Percentiles rank a stretch among this genome's conserved stretches.
These are phyloP conservation scores for Cyclotella choctawhatcheeana DNA, from an alignment of 108 stramenopile genomes.

Conservation along the genomic window DNA sequence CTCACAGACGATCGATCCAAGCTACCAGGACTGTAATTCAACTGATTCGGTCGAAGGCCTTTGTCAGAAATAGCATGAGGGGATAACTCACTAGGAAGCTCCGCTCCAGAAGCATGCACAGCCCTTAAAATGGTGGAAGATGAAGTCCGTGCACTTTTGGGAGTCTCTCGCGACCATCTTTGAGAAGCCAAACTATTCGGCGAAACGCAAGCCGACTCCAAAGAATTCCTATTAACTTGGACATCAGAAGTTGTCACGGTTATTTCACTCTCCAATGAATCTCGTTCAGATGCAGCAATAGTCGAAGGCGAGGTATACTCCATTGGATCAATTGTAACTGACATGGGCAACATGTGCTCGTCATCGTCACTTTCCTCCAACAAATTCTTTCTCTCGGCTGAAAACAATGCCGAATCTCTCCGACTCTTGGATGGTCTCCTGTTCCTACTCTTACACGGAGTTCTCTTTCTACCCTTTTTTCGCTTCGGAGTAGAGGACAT, in stretches of 20 bases:
- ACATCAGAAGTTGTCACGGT: background rate
- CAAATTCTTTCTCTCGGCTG: constrained; percentile 28
- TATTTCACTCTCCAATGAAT: constrained; percentile 3
- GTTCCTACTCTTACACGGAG: constrained; percentile 28
- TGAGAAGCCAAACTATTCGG: constrained; percentile 26
- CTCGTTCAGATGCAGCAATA: background rate
- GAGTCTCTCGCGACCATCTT: constrained; percentile 31
- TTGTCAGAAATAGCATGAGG: constrained; percentile 6
- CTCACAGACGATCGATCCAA: background rate
- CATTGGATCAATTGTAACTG: constrained; percentile 40
- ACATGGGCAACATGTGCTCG: constrained; percentile 29
- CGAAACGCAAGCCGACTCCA: constrained; percentile 40
- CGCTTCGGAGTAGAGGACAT: constrained; percentile 2
- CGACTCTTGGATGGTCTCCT: constrained; percentile 23
- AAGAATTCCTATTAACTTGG: constrained; percentile 27
- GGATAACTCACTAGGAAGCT: constrained; percentile 13
- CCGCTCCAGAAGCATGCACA: constrained; percentile 48
- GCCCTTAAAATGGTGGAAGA: constrained; percentile 46
- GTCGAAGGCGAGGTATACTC: constrained; percentile 49
- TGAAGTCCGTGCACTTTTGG: constrained; percentile 48
- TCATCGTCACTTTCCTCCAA: constrained; percentile 30
- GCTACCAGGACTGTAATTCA: constrained; percentile 46
- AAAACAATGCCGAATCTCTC: constrained; percentile 43
- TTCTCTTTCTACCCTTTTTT: constrained; percentile 35
- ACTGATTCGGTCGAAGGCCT: constrained; percentile 24